Evolutionary conservation across 495 filamentous ascomycete species (phyloP).

Genomic region (Neurospora sp.): DNA sequence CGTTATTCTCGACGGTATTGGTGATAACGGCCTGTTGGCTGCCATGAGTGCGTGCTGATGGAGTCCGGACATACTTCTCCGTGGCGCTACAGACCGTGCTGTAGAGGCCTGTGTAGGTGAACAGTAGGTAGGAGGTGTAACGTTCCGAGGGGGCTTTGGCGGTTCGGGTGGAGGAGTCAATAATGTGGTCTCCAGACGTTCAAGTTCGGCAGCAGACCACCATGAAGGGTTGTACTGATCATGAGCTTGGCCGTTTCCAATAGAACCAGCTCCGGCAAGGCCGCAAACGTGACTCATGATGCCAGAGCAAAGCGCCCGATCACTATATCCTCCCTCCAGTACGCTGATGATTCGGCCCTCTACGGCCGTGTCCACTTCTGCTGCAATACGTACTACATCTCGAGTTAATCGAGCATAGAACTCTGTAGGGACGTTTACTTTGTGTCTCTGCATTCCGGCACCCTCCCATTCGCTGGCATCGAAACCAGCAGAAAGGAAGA

Average conservation of each 20-base stretch:
- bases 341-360: constrained; percentile 85
- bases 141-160: constrained; percentile 39
- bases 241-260: neutral
- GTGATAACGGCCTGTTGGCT: constrained; percentile 10
- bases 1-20: constrained; percentile 25
- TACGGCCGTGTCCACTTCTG: constrained; percentile 66
- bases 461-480: constrained; percentile 93
- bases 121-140: constrained; percentile 53
- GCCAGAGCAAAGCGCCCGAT: constrained; percentile 77
- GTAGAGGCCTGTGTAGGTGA: constrained; percentile 69
- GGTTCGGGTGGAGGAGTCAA: constrained; percentile 43
- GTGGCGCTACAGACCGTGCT: constrained; percentile 56
- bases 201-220: constrained; percentile 64
- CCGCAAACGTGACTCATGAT: constrained; percentile 82
- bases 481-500: constrained; percentile 92
- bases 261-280: constrained; percentile 36
- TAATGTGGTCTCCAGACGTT: constrained; percentile 44
- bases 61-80: constrained; percentile 33
- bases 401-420: constrained; percentile 88
- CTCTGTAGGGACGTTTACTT: constrained; percentile 88
- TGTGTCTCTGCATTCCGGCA: constrained; percentile 86
- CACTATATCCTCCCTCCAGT: constrained; percentile 90
- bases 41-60: neutral
- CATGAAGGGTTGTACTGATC: constrained; percentile 55
- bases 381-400: constrained; percentile 70